phyloP scores from a whole-genome alignment of 2,329 filamentous ascomycete genomes.

The Fusarium illudens region DNA sequence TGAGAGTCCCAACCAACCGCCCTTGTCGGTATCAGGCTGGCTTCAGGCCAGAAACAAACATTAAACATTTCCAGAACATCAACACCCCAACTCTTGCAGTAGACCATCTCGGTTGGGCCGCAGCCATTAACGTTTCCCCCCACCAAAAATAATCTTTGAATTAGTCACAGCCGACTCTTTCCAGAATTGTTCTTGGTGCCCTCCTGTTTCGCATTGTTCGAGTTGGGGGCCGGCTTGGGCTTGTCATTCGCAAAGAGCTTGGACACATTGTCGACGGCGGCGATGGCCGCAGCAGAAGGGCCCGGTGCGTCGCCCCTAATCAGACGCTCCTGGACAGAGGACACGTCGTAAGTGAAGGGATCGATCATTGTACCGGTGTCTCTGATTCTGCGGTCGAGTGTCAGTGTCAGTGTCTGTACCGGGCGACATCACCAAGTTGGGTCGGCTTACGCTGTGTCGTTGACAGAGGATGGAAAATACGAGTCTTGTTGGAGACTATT shows the following conservation, averaged over 20 bases:
- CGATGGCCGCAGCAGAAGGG: background rate
- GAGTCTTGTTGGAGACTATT: background rate
- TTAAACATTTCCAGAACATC: background rate
- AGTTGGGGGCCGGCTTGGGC: background rate
- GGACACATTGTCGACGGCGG: background rate
- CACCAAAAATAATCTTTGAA: background rate
- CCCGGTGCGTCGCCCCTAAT: background rate
- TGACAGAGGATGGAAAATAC: background rate
- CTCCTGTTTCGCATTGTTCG: background rate
- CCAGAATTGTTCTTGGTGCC: background rate
- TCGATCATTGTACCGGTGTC: background rate
- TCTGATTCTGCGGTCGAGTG: background rate
- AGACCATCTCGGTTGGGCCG: background rate
- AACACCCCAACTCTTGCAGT: background rate
- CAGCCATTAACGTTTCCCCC: background rate
- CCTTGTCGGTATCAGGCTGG: background rate
- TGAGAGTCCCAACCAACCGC: background rate
- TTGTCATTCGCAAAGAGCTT: background rate
- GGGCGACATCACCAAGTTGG: background rate
- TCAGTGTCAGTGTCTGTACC: background rate
- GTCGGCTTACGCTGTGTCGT: background rate
- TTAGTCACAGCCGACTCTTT: background rate
- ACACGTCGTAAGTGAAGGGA: slow-evolving; percentile 8
- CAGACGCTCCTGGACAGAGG: slow-evolving; percentile 11
- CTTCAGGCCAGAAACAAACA: background rate